Conservation (phyloP, 768 basidiomycete genomes). For the Mycena amicta region DNA sequence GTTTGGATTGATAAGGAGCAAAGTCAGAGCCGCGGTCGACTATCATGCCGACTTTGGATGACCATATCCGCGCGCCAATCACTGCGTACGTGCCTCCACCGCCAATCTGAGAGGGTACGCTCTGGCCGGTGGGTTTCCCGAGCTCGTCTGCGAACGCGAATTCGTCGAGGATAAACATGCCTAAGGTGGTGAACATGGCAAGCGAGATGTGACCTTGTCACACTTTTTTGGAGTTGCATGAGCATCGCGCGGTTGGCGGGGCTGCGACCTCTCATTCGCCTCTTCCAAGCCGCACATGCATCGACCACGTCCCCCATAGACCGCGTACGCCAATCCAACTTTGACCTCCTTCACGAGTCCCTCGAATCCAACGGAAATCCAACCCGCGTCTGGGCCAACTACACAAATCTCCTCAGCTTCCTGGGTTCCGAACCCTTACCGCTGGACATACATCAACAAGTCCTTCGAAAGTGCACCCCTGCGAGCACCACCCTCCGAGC, state of each 20-base stretch:
- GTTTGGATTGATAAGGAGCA: constrained; percentile 56
- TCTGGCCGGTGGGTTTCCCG: constrained; percentile 40
- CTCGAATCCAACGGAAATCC: constrained; percentile 35
- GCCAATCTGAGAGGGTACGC: constrained; percentile 60
- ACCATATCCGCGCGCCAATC: constrained; percentile 84
- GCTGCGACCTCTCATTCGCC: constrained; percentile 10
- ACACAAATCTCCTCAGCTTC: constrained; percentile 56
- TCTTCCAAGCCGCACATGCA: constrained; percentile 1
- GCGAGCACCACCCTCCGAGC: constrained; percentile 47
- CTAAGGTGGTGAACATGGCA: constrained; percentile 59
- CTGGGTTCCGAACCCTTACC: constrained; percentile 56
- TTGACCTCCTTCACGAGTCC: constrained; percentile 18
- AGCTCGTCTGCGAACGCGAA: constrained; percentile 64
- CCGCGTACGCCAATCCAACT: constrained; percentile 19
- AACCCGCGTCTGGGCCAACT: constrained; percentile 64
- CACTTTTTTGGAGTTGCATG: neutral
- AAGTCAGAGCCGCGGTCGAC: constrained; percentile 83
- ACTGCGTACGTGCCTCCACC: constrained; percentile 86
- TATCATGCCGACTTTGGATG: constrained; percentile 75
- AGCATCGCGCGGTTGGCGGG: neutral
- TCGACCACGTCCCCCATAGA: constrained; percentile 11
- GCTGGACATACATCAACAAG: constrained; percentile 65
- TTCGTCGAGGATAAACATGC: constrained; percentile 90
- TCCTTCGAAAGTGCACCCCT: constrained; percentile 68
- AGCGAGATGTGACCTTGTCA: neutral